Evolutionary conservation across 2,329 filamentous ascomycete genomes (phyloP).

Genomic region (Cordyceps javanica): DNA sequence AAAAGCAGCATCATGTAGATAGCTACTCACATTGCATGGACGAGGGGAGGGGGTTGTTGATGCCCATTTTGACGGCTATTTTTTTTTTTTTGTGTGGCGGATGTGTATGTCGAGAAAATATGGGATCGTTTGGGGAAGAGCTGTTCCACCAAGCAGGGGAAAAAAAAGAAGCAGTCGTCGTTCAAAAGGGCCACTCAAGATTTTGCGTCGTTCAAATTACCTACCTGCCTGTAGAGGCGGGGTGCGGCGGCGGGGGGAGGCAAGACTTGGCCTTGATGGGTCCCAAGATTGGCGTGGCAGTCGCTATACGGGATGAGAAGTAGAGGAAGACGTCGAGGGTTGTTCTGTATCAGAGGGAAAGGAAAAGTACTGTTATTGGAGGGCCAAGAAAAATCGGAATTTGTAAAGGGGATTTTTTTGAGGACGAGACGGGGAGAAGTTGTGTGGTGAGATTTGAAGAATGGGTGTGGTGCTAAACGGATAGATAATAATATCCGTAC

Average conservation of each 20-base stretch:
- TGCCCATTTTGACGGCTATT: slow-evolving; percentile 47
- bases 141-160: background rate
- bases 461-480: background rate
- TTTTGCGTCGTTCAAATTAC: background rate
- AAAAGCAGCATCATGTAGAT: background rate
- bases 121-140: background rate
- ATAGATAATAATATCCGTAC: no score
- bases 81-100: background rate
- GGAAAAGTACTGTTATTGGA: background rate
- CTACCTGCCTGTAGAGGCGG: slow-evolving; percentile 7
- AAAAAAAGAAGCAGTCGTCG: background rate
- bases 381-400: background rate
- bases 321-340: no score
- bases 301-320: background rate
- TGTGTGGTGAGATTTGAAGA: background rate
- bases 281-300: background rate
- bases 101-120: background rate
- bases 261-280: no score
- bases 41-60: slow-evolving; percentile 61
- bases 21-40: slow-evolving; percentile 59
- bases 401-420: background rate
- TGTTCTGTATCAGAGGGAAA: no score
- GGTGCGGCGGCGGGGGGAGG: background rate
- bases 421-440: background rate
- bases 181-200: slow-evolving; percentile 3